phyloP scores from a whole-genome alignment of 352 stramenopile genomes.

The Pythium sp. region DNA sequence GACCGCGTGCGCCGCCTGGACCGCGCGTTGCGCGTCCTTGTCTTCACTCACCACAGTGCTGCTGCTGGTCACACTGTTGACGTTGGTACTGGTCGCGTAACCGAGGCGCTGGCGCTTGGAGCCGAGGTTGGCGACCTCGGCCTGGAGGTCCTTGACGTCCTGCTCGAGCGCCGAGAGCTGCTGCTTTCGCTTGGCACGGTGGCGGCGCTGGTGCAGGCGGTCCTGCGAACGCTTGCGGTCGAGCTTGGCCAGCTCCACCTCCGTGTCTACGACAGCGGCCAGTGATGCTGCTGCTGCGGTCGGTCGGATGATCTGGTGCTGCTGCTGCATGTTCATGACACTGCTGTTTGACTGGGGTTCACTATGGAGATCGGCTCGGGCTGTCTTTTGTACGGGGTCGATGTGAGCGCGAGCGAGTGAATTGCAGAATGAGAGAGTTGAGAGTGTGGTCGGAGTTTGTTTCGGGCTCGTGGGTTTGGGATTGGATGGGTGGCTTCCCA shows the following conservation, averaged over 20 bases:
- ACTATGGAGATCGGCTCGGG: neutral
- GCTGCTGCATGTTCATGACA: conserved; percentile 2
- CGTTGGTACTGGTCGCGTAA: neutral
- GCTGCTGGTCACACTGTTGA: neutral
- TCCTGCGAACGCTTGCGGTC: conserved; percentile 19
- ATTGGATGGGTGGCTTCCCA: neutral
- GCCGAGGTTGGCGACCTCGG: conserved; percentile 7
- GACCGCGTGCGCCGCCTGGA: neutral
- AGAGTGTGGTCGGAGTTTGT: neutral
- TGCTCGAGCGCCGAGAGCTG: conserved; percentile 17
- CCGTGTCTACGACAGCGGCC: neutral
- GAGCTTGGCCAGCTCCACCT: conserved; percentile 11
- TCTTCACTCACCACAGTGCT: neutral
- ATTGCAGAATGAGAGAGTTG: neutral
- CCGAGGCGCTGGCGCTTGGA: conserved; percentile 13
- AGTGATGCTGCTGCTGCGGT: neutral
- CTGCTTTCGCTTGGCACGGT: conserved; percentile 19
- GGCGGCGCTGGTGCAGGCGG: conserved; percentile 16
- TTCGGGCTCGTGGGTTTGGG: neutral
- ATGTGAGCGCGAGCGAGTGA: neutral
- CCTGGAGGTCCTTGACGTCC: conserved; percentile 16
- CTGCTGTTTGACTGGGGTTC: neutral
- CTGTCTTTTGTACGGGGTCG: too few species aligned
- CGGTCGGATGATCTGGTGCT: neutral
- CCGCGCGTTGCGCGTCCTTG: neutral